Evolutionary conservation across 106 monocot genomes (phyloP), one percentile per base, ranked within the genome.

Genomic region (Apostasia ramifera): DNA sequence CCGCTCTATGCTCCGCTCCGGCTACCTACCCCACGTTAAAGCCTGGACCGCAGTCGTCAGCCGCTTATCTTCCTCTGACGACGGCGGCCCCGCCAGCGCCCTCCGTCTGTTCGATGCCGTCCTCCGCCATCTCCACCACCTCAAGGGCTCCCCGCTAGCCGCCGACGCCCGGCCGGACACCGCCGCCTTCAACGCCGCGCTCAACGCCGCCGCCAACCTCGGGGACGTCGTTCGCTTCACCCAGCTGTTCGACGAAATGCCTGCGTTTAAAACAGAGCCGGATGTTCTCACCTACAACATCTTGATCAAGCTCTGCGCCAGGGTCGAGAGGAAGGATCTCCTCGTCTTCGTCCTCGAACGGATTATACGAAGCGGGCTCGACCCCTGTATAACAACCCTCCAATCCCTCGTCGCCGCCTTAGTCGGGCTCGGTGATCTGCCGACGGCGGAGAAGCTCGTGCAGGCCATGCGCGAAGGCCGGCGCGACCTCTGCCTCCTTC

Each of bases 371-470:
- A 12, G 59, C 8, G 80, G 77, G 10, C 67, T 92, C 53, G 44
- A 63, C 14, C 95, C 91, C 1, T 92, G 92, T 72, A 45, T 64
- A 44, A 89, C 91, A 2, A 92, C 95, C 8, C 40, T 92, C 68
- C 86, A 91, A 9, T 95, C 95, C 9, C 73, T 95, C 44, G 88
- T 95, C 45, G 89, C 95, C 1, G 95, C 91, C 3, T 95, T 75
- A 41, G 79, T 95, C 1, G 95, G 95, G 8, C 79, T 92, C 44
- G 80, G 88, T 7, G 91, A 95, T n/a, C 52, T 95, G 62, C 51
- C 10, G 13, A 83, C 79, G 0, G 89, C 89, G 0, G 95, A 95
- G 88, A 84, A 51, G 46, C 49, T 95, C 8, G 86, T 95, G 15
- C 91, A 91, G 75, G 81, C 84, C 12, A 88, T 95, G 95, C 74